phyloP scores from a whole-genome alignment of 306 rosid species.

The Sicyos edulis region DNA sequence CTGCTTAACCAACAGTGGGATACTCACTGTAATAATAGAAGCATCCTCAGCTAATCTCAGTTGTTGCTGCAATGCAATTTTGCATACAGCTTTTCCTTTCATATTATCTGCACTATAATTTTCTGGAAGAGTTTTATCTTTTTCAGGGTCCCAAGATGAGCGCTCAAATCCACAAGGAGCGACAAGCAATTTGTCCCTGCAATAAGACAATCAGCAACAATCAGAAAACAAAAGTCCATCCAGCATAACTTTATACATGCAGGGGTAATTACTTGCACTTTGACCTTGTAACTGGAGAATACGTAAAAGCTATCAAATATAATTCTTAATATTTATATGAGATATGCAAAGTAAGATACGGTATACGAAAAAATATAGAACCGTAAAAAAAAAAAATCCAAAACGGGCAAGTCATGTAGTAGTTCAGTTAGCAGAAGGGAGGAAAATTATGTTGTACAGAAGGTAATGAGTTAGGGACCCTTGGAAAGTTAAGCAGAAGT shows the following conservation, averaged over 20 bases:
- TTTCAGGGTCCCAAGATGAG: conserved; percentile 71
- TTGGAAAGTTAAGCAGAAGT: not conserved
- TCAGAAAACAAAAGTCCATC: not conserved
- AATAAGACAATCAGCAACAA: conserved; percentile 15
- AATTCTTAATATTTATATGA: not conserved
- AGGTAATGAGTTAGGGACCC: not conserved
- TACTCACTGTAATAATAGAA: conserved; percentile 50
- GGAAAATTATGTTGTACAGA: not conserved
- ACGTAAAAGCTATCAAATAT: not conserved
- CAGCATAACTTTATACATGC: not conserved
- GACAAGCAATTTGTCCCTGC: conserved; percentile 67
- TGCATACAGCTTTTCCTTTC: conserved; percentile 69
- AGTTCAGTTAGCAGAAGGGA: not conserved
- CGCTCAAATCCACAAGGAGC: conserved; percentile 67
- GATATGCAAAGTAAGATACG: not conserved
- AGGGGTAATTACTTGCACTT: conserved; percentile 10
- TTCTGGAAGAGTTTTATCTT: conserved; percentile 59
- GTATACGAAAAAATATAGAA: not conserved
- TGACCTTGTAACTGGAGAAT: not conserved
- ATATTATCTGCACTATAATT: conserved; percentile 53
- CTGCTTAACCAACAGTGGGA: conserved; percentile 1
- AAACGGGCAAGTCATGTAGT: not conserved
- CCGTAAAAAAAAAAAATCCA: not conserved
- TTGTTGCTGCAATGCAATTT: conserved; percentile 49
- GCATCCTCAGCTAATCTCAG: conserved; percentile 47